These are phyloP conservation scores for Phytophthora pinifolia DNA, from an alignment of 352 stramenopile species.

Conservation along the genomic window DNA sequence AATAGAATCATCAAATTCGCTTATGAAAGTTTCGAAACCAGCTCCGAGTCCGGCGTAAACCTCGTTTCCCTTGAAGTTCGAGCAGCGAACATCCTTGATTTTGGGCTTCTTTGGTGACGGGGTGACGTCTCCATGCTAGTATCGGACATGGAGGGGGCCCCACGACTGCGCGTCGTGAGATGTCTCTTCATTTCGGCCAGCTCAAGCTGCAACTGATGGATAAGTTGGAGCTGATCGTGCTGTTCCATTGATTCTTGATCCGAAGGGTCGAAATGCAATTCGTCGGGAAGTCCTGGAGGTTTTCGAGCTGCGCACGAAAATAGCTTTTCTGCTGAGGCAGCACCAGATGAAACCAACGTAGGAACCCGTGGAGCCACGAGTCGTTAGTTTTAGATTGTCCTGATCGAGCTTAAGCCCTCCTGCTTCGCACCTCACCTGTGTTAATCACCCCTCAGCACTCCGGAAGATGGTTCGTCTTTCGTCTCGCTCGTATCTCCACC, in stretches of 20 bases:
- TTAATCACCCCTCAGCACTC: too few relatives aligned
- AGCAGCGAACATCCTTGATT: conserved; percentile 5
- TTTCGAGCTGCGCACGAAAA: too few relatives aligned
- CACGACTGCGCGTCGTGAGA: neutral
- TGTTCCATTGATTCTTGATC: conserved; percentile 3
- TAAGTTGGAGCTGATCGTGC: conserved; percentile 3
- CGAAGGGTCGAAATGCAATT: neutral
- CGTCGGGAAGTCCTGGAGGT: neutral
- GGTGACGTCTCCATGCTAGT: conserved; percentile 2
- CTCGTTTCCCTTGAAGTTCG: conserved; percentile 3
- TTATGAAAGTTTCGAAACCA: too few relatives aligned
- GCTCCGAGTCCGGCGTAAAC: conserved; percentile 2
- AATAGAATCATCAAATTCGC: too few relatives aligned
- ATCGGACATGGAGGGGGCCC: neutral
- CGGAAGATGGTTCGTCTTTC: too few relatives aligned
- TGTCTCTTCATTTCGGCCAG: conserved; percentile 1
- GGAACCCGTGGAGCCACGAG: too few relatives aligned
- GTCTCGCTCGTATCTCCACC: too few relatives aligned
- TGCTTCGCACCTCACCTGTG: too few relatives aligned
- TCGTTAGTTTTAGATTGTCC: too few relatives aligned
- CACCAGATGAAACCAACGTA: too few relatives aligned
- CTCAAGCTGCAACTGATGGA: neutral
- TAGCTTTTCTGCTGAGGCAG: too few relatives aligned
- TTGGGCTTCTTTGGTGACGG: conserved; percentile 1
- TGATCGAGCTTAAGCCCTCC: too few relatives aligned